A percentile compares a stretch with the other conserved stretches of the same genome.
phyloP scores from a whole-genome alignment of 2,329 filamentous ascomycete genomes.

The Fusarium sp. region DNA sequence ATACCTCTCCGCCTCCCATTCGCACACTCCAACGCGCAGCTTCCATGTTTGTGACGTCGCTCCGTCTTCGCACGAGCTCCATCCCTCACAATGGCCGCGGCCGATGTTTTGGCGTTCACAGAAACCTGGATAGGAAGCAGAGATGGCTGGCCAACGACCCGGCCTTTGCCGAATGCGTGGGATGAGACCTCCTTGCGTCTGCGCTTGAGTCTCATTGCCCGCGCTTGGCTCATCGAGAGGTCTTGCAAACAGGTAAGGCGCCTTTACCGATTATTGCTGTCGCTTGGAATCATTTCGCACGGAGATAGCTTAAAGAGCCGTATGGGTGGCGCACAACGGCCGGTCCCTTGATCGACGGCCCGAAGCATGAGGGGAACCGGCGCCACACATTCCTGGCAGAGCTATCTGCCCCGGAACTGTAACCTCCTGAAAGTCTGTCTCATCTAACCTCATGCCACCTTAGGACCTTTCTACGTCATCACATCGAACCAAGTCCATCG shows the following conservation, averaged over 20 bases:
- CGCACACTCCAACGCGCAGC: constrained; percentile 44
- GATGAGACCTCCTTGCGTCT: constrained; percentile 41
- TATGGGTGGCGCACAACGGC: constrained; percentile 39
- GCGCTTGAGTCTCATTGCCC: constrained; percentile 47
- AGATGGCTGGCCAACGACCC: constrained; percentile 51
- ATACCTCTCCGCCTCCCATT: constrained; percentile 18
- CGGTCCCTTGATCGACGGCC: constrained; percentile 38
- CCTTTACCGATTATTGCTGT: neutral
- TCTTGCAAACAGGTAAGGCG: constrained; percentile 35
- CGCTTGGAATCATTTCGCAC: constrained; percentile 2
- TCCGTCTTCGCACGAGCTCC: constrained; percentile 55
- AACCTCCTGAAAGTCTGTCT: constrained; percentile 32
- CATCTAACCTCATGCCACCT: constrained; percentile 35
- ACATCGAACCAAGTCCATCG: constrained; percentile 26
- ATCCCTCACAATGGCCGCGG: constrained; percentile 65
- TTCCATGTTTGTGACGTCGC: constrained; percentile 64
- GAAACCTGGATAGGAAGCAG: constrained; percentile 55
- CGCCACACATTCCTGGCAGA: constrained; percentile 38
- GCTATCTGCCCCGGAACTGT: constrained; percentile 21
- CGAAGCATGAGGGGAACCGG: constrained; percentile 34
- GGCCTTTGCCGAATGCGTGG: constrained; percentile 43
- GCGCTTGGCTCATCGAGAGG: constrained; percentile 45
- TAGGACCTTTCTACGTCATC: constrained; percentile 30
- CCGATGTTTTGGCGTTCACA: constrained; percentile 57
- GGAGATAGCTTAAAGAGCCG: constrained; percentile 30